Base-by-base conservation (phyloP, 1,139 yeast genomes). In the Candida neerlandica region DNA sequence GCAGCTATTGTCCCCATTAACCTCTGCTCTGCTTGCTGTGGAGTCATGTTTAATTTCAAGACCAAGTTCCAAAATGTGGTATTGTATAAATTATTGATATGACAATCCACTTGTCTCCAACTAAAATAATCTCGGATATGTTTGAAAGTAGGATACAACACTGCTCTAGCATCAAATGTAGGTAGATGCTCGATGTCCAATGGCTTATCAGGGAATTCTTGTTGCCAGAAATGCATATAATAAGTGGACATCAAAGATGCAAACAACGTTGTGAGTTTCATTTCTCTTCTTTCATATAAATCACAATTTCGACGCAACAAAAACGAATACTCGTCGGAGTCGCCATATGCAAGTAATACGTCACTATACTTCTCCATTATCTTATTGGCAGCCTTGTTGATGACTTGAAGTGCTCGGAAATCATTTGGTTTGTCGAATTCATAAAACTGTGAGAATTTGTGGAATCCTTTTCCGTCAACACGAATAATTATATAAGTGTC, bases 101-200 rank as follows among this genome's bases (percentile, higher is more conserved):
- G 99, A 50, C 99, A 94, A 64, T 94, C 99, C 1, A 87, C 99
- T 64, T 90, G 98, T 58, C 99, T 77, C 99, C 99, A 95, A 49
- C 88, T 73, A 55, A 95, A 80, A 63, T 95, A 95, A 64, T 94
- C 98, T 48, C 89, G 74, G 1, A 92, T 75, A 1, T 76, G 71
- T 9, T 71, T 61, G 26, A 71, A 58, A 49, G 79, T 81, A 0
- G 99, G 99, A 59, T 94, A 94, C 2, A 84, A 71, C 11, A 94
- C 96, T 1, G 96, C 96, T 43, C 99, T 72, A 0, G 96, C 91
- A 67, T 94, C 99, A 66, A 94, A 94, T 33, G 87, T 84, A 0
- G 99, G 99, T 45, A 94, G 66, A 10, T 76, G 56, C 18, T 63
- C 59, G 7, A 55, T 54, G 12, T 52, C 54, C 33, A 57, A 47